phyloP scores from a whole-genome alignment of 208 protist species.

The Kentomonas sorsogonicus region DNA sequence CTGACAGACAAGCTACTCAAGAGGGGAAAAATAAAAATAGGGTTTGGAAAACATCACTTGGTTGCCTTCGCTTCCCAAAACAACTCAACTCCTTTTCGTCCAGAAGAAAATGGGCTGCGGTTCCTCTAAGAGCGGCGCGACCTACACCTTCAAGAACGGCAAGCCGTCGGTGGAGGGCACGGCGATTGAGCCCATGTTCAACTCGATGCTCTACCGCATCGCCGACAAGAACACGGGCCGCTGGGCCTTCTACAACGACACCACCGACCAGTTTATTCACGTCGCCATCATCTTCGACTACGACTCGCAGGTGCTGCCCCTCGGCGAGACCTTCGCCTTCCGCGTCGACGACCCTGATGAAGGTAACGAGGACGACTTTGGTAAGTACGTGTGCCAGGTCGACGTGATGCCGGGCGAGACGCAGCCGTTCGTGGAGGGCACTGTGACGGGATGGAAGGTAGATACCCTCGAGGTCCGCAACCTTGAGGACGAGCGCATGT shows the following conservation, averaged over 20 bases:
- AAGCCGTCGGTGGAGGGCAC: constrained; percentile 47
- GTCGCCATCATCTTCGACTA: constrained; percentile 82
- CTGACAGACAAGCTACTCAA: too few relatives aligned
- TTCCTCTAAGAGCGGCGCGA: not conserved
- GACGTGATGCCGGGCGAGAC: constrained; percentile 62
- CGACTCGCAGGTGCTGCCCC: constrained; percentile 69
- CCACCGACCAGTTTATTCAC: constrained; percentile 54
- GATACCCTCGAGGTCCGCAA: constrained; percentile 77
- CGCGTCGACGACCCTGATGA: constrained; percentile 72
- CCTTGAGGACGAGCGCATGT: constrained; percentile 41
- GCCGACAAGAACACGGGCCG: constrained; percentile 35
- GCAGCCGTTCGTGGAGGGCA: constrained; percentile 69
- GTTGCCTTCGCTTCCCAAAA: not conserved
- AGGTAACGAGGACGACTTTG: constrained; percentile 66
- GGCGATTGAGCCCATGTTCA: constrained; percentile 64
- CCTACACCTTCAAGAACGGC: constrained; percentile 44
- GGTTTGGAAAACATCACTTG: too few relatives aligned
- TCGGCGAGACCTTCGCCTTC: constrained; percentile 60
- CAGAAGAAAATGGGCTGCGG: constrained; percentile 31
- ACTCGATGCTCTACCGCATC: constrained; percentile 61
- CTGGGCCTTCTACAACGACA: constrained; percentile 86
- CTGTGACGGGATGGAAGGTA: constrained; percentile 64
- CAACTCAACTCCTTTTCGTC: not conserved
- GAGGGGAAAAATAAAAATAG: too few relatives aligned
- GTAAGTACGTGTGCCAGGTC: constrained; percentile 75